Base-by-base conservation (phyloP, 768 basidiomycete species). In the Russula olivacea region DNA sequence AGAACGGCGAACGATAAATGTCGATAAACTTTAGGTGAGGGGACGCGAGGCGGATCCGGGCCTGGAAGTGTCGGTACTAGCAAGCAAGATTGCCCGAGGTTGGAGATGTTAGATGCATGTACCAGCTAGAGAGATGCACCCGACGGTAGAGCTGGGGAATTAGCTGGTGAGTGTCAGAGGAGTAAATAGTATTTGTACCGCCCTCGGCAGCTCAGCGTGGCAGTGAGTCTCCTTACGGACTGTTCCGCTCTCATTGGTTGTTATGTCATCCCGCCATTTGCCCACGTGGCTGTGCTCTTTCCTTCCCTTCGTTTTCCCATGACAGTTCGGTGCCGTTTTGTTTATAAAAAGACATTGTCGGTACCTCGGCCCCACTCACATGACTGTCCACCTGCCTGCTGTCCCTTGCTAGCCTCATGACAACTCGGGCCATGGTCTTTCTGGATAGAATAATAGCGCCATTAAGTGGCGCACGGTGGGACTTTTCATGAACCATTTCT, bases 41-140 rank as follows among this genome's bases (percentile, higher is more conserved):
- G 14, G 30, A 51, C 10, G 38, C 28, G 28, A 49, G n/a, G 17
- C 23, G 28, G 15, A 28, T 36, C 56, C 51, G 23, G 34, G 38
- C 34, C 41, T 10, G 30, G 17, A 21, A 48, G 34, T 12, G 45
- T 53, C n/a, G 51, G 49, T 57, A 54, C 63, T 60, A 68, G 40
- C 59, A 51, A 53, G 28, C 52, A 54, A 55, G 61, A 21, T 11
- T 21, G 49, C 59, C 58, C 36, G 40, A 41, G 25, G 30, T 34
- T n/a, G 30, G 56, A 23, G 53, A 52, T 23, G 55, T 45, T 54
- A 54, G 63, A 64, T 60, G 66, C 68, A 68, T 67, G 58, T 40
- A 67, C 58, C 38, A 19, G 60, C 47, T 32, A 49, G 48, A 55
- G 38, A 49, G 63, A 15, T 21, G 25, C 10, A 11, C 30, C 28